Evolutionary conservation across 345 rosid species (phyloP).

Genomic region (Erodium maritimum): DNA sequence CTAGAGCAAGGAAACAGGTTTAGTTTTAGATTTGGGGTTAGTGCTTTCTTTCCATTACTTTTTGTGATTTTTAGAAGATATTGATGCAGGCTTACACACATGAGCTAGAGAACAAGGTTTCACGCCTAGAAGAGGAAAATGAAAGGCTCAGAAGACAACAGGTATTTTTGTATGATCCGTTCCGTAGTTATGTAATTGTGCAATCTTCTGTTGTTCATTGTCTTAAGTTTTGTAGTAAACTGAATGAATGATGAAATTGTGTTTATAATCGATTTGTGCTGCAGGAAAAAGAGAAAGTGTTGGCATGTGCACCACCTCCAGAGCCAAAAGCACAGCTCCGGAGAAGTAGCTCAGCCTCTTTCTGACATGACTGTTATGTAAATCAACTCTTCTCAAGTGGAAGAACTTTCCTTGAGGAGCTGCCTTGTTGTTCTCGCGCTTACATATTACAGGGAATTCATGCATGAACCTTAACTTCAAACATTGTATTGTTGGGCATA

Average conservation of each 20-base stretch:
- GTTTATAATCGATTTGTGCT: background rate
- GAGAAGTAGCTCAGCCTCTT: constrained; percentile 22
- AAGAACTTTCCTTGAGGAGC: too few species aligned
- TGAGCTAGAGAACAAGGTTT: constrained; percentile 49
- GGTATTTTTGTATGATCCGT: constrained; percentile 15
- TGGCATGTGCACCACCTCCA: constrained; percentile 15
- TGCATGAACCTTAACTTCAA: too few species aligned
- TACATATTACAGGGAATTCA: too few species aligned
- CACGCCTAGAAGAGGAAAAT: constrained; percentile 51
- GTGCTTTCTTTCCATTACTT: background rate
- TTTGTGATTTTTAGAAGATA: background rate
- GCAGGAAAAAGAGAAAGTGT: constrained; percentile 19
- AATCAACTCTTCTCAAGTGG: too few species aligned
- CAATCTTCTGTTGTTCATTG: too few species aligned
- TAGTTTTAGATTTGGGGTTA: background rate
- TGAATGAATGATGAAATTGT: too few species aligned
- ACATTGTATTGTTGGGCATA: too few species aligned
- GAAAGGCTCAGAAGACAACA: constrained; percentile 32
- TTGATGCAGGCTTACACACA: constrained; percentile 47
- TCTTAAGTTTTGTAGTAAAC: too few species aligned
- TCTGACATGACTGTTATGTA: constrained; percentile 8
- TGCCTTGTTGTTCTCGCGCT: too few species aligned
- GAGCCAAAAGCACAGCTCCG: constrained; percentile 20
- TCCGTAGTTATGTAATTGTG: background rate
- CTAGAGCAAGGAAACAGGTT: constrained; percentile 56